These are phyloP conservation scores for Miamiensis avidus DNA, from an alignment of 169 alveolate genomes.

Conservation along the genomic window DNA sequence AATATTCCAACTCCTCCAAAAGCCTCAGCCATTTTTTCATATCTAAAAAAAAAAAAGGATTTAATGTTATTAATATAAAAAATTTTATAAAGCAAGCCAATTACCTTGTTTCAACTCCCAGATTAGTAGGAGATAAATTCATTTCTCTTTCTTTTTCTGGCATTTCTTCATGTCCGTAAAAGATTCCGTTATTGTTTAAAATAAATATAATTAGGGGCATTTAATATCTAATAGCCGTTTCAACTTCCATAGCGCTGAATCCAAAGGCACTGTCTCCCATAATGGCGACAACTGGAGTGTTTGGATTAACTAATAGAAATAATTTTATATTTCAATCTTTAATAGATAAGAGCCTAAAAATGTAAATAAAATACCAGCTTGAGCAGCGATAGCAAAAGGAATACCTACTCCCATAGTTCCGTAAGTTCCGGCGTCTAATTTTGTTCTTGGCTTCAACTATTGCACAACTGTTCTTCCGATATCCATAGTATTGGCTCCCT, in stretches of 20 bases:
- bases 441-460: constrained; percentile 44
- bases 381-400: constrained; percentile 70
- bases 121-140: not conserved
- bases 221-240: constrained; percentile 65
- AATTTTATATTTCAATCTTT: no score
- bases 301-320: constrained; percentile 43
- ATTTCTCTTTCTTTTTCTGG: not conserved
- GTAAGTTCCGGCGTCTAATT: constrained; percentile 76
- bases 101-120: not conserved
- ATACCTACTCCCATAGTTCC: constrained; percentile 81
- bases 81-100: not conserved
- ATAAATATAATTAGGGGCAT: constrained; percentile 52
- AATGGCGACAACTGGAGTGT: constrained; percentile 57
- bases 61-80: constrained; percentile 6
- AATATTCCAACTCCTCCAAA: constrained; percentile 71
- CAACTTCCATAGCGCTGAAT: constrained; percentile 76
- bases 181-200: constrained; percentile 74
- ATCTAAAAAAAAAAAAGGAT: constrained; percentile 27
- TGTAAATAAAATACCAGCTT: no score
- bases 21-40: constrained; percentile 67
- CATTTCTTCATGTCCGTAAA: constrained; percentile 36
- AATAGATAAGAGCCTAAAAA: no score
- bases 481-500: constrained; percentile 81
- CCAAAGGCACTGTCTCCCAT: constrained; percentile 84
- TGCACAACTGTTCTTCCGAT: constrained; percentile 71